Conservation (phyloP, 1,139 yeast genomes). For the Meyerozyma guilliermondii region DNA sequence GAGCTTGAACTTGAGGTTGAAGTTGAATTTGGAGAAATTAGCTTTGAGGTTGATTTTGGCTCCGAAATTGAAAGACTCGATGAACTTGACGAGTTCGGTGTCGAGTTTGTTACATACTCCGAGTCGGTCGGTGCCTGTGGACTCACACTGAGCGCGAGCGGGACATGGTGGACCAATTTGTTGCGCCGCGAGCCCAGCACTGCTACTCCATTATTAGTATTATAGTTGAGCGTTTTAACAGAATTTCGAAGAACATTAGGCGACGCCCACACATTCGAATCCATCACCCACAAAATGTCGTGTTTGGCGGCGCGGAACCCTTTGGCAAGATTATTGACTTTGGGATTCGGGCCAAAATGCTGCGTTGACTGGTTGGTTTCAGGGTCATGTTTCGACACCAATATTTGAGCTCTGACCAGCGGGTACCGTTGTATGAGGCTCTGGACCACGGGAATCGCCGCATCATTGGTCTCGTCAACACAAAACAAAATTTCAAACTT, state of each 20-base stretch:
- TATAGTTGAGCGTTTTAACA: constrained; percentile 44
- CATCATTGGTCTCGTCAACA: constrained; percentile 59
- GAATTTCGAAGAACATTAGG: constrained; percentile 66
- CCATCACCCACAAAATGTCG: constrained; percentile 85
- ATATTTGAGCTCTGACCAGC: constrained; percentile 51
- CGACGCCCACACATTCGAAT: constrained; percentile 79
- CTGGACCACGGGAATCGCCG: constrained; percentile 56
- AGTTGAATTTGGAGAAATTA: neutral
- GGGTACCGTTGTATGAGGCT: constrained; percentile 51
- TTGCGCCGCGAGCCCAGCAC: constrained; percentile 33
- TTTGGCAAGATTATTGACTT: constrained; percentile 77
- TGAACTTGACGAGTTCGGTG: too few relatives aligned
- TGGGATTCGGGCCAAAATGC: constrained; percentile 82
- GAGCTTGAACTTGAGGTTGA: constrained; percentile 12
- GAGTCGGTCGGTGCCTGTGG: constrained; percentile 10
- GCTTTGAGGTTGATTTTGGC: too few relatives aligned
- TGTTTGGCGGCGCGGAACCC: constrained; percentile 65
- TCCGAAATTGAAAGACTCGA: too few relatives aligned
- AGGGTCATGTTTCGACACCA: constrained; percentile 41
- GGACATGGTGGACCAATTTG: constrained; percentile 76
- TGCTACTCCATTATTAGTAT: constrained; percentile 43
- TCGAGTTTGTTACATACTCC: too few relatives aligned
- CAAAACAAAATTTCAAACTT: constrained; percentile 72
- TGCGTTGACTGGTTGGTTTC: constrained; percentile 25
- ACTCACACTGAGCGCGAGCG: constrained; percentile 49